These are phyloP conservation scores for Clavispora santaluciae DNA, from an alignment of 805 yeast species.

Conservation along the genomic window DNA sequence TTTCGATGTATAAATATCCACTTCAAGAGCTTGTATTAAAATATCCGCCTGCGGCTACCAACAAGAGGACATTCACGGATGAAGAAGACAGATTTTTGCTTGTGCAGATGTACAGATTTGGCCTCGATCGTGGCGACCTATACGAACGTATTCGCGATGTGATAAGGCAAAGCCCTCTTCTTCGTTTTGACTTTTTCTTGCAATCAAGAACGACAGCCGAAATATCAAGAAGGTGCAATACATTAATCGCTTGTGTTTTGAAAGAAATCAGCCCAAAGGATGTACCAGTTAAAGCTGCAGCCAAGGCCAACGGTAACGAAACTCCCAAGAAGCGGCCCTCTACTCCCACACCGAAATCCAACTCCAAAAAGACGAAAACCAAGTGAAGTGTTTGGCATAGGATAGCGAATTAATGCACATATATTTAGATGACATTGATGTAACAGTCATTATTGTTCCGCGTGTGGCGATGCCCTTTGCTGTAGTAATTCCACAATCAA, in stretches of 20 bases:
- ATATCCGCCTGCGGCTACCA: slow-evolving; percentile 65
- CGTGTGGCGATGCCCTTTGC: not conserved
- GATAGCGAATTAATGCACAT: not conserved
- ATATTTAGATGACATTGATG: too few relatives aligned
- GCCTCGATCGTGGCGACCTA: slow-evolving; percentile 72
- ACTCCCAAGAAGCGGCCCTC: not conserved
- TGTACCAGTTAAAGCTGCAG: slow-evolving; percentile 3
- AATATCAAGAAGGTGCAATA: slow-evolving; percentile 73
- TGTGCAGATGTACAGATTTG: slow-evolving; percentile 73
- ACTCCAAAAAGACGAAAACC: slow-evolving; percentile 4
- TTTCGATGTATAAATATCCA: slow-evolving; percentile 69
- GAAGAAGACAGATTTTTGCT: slow-evolving; percentile 89
- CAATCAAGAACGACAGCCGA: slow-evolving; percentile 76
- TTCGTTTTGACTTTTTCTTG: slow-evolving; percentile 84
- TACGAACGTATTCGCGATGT: slow-evolving; percentile 76
- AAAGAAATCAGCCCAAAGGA: slow-evolving; percentile 45
- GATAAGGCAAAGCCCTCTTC: slow-evolving; percentile 67
- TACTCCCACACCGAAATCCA: slow-evolving; percentile 1
- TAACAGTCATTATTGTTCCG: not conserved
- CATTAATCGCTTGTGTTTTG: slow-evolving; percentile 68
- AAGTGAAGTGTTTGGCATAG: not conserved
- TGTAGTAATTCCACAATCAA: slow-evolving; percentile 16
- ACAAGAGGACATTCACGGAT: slow-evolving; percentile 65
- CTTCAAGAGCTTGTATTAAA: slow-evolving; percentile 69
- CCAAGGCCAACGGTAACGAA: slow-evolving; percentile 1